Evolutionary conservation across 805 yeast genomes (phyloP).

Genomic region (Candida vartiovaarae): DNA sequence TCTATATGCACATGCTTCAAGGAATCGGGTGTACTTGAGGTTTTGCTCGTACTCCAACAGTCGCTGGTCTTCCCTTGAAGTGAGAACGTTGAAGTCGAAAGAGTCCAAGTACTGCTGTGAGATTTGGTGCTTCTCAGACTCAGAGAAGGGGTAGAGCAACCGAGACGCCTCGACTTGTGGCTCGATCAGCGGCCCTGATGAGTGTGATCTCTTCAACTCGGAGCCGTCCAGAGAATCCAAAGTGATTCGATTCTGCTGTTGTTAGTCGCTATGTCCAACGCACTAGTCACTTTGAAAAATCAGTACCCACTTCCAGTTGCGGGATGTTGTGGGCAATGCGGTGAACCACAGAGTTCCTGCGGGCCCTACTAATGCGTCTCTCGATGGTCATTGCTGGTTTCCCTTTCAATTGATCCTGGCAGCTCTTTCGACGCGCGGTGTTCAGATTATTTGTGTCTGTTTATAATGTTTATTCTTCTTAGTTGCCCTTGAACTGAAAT

Average conservation of each 20-base stretch:
- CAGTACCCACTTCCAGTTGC: constrained; percentile 21
- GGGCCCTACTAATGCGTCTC: constrained; percentile 28
- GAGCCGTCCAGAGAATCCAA: not conserved
- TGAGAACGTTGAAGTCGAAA: constrained; percentile 35
- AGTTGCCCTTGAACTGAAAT: not conserved
- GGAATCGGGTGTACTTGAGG: constrained; percentile 23
- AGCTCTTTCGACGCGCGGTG: not conserved
- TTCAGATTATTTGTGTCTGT: not conserved
- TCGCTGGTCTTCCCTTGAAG: constrained; percentile 34
- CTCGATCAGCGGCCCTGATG: constrained; percentile 2
- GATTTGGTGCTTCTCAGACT: constrained; percentile 28
- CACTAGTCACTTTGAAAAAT: not conserved
- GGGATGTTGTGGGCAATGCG: constrained; percentile 51
- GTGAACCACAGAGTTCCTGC: constrained; percentile 59
- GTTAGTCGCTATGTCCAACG: constrained; percentile 1
- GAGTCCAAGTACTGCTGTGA: constrained; percentile 31
- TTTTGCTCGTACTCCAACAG: constrained; percentile 32
- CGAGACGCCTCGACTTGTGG: not conserved
- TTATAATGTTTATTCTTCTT: too few species aligned
- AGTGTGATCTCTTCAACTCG: constrained; percentile 11
- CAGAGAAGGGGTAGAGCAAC: constrained; percentile 22
- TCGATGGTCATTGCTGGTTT: constrained; percentile 15
- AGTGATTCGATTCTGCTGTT: constrained; percentile 11
- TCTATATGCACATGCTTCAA: constrained; percentile 27
- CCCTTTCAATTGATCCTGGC: not conserved